phyloP scores from a whole-genome alignment of 345 rosid species.

The Brassica juncea region DNA sequence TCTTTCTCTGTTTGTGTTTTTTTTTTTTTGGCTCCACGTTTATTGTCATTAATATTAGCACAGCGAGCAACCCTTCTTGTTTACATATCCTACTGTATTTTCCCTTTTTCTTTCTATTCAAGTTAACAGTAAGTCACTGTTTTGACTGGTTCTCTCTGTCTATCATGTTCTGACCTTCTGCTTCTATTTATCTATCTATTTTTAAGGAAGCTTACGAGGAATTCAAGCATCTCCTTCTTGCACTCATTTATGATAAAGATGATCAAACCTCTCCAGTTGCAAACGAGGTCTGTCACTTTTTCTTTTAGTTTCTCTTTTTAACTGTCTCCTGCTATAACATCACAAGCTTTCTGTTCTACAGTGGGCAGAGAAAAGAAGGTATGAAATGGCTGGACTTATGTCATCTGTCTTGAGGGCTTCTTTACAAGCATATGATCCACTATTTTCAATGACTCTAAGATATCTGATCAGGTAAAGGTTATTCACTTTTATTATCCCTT shows the following conservation, averaged over 20 bases:
- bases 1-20: constrained; percentile 13
- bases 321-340: constrained; percentile 13
- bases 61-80: not conserved
- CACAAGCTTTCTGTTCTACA: constrained; percentile 42
- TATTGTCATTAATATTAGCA: not conserved
- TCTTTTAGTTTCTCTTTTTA: not conserved
- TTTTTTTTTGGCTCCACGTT: too few species aligned
- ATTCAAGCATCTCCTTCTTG: constrained; percentile 94
- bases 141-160: not conserved
- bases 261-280: constrained; percentile 85
- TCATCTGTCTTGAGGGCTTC: constrained; percentile 85
- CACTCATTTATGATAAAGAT: constrained; percentile 77
- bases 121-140: not conserved
- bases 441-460: constrained; percentile 79
- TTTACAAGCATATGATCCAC: constrained; percentile 84
- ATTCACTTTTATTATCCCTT: not conserved
- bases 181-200: constrained; percentile 12
- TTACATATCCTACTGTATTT: not conserved
- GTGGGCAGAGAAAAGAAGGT: constrained; percentile 94
- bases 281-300: constrained; percentile 60
- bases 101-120: not conserved
- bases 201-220: constrained; percentile 98
- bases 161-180: constrained; percentile 40
- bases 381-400: constrained; percentile 88
- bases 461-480: constrained; percentile 70